Percentiles rank a stretch among this genome's conserved stretches.
Conservation (phyloP, 2,329 filamentous ascomycete genomes). For the Claviceps sorghi region DNA sequence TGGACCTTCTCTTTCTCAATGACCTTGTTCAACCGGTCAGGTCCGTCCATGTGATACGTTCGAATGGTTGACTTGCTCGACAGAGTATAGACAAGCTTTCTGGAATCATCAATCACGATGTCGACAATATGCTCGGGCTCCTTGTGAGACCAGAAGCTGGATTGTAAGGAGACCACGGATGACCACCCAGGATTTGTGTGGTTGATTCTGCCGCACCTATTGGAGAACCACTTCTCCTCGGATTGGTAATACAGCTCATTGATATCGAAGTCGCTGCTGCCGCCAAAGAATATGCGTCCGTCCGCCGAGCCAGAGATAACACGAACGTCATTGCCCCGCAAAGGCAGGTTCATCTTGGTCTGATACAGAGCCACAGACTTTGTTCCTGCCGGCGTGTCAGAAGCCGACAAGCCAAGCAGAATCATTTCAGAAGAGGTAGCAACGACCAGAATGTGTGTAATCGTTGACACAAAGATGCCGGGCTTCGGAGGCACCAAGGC, state of each 20-base stretch:
- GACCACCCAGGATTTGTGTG: conserved; percentile 65
- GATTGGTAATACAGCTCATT: conserved; percentile 94
- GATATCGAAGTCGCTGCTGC: conserved; percentile 67
- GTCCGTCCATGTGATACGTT: conserved; percentile 70
- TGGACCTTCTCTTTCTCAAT: conserved; percentile 50
- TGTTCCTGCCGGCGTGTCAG: conserved; percentile 51
- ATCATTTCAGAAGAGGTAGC: conserved; percentile 76
- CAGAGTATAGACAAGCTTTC: conserved; percentile 80
- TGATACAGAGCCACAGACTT: conserved; percentile 69
- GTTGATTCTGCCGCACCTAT: conserved; percentile 73
- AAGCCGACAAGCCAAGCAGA: conserved; percentile 68
- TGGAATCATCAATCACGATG: conserved; percentile 76
- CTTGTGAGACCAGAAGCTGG: conserved; percentile 36
- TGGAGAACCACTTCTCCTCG: conserved; percentile 93
- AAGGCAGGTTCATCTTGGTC: conserved; percentile 68
- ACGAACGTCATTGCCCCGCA: conserved; percentile 62
- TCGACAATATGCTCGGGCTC: conserved; percentile 53
- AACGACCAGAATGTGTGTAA: conserved; percentile 79
- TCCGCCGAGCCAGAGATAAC: conserved; percentile 68
- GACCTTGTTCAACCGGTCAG: conserved; percentile 45
- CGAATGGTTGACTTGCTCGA: conserved; percentile 80
- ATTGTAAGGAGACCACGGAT: conserved; percentile 41
- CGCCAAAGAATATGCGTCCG: conserved; percentile 88
- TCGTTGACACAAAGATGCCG: conserved; percentile 74
- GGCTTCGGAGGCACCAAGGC: conserved; percentile 71